Evolutionary conservation across 345 rosid species (phyloP), one percentile per base, ranked within the genome.

Genomic region (Luvunga scandens): DNA sequence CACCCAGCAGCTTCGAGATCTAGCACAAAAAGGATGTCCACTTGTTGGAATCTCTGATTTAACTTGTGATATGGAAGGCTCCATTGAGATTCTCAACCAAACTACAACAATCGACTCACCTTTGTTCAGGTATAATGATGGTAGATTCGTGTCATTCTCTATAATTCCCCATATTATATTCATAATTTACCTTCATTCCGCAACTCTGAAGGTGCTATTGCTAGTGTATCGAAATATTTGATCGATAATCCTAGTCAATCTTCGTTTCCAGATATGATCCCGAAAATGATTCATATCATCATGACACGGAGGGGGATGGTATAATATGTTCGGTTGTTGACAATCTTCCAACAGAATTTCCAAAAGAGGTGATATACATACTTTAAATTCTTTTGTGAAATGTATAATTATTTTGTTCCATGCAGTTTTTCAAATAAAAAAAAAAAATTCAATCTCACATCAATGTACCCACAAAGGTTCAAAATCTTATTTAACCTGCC

Each of bases 301-400:
- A 78, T 57, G 93, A 91, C 81, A 89, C 91, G 91, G 98, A 95
- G 60, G 98, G 98, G 10, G 75, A 86, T 66, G 98, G 98, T 6
- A 53, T 95, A 71, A 84, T 93, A 73, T 90, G 91, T 79, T 87
- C 91, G 67, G 94, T 97, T 28, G 84, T 95, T 31, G 98, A 95
- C 76, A 93, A 90, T 84, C 90, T 95, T 83, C 98, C 98, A 19
- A 95, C 97, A 36, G 91, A 95, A 81, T 93, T 95, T 81, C 94
- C 98, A 69, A 95, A 93, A 80, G 97, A 95, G 95, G 98, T 93
- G 75, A 25, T 55, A 65, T 67, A 25, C 48, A 65, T 70, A 69
- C 53, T 21, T 38, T 27, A 72, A 62, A 30, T 38, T 18, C 25
- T 10, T 45, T 6, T 67, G 69, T 34, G 48, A 66, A 31, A 64